Conservation (phyloP, 2,329 filamentous ascomycete species). For the Geosmithia putterillii region DNA sequence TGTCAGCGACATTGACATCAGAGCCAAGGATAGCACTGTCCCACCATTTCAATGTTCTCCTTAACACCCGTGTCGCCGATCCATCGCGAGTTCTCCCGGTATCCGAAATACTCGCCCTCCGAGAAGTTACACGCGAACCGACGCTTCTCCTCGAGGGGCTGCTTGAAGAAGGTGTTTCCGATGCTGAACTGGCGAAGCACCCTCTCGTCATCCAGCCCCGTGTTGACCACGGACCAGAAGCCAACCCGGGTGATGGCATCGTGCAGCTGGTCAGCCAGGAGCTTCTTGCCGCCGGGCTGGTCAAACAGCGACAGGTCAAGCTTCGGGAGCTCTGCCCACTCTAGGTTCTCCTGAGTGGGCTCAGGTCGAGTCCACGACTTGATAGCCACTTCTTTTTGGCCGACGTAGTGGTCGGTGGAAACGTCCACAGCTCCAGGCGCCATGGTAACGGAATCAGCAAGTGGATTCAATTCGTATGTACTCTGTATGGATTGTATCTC, state of each 20-base stretch:
- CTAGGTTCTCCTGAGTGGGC: conserved; percentile 12
- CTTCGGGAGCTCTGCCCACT: conserved; percentile 40
- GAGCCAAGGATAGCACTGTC: not conserved
- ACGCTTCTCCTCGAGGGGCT: conserved; percentile 29
- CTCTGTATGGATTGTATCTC: no score
- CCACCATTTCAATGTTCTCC: not conserved
- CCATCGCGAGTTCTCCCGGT: conserved; percentile 11
- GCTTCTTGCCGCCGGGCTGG: conserved; percentile 34
- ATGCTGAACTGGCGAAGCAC: conserved; percentile 41
- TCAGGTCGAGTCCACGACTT: conserved; percentile 12
- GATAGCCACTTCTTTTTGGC: not conserved
- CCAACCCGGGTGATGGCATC: conserved; percentile 31
- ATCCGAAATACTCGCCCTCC: conserved; percentile 35
- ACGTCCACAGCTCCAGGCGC: not conserved
- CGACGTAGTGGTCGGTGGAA: not conserved
- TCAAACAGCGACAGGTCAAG: conserved; percentile 37
- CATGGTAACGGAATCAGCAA: not conserved
- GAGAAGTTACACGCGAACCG: conserved; percentile 30
- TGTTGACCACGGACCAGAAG: conserved; percentile 43
- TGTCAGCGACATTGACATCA: not conserved
- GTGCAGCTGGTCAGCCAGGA: conserved; percentile 35
- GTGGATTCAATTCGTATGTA: no score
- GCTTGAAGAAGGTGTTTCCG: conserved; percentile 36
- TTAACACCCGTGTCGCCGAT: not conserved
- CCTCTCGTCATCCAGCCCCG: conserved; percentile 36